Base-by-base conservation (phyloP, 2,329 filamentous ascomycete genomes). In the Ceratocystis albifundus region DNA sequence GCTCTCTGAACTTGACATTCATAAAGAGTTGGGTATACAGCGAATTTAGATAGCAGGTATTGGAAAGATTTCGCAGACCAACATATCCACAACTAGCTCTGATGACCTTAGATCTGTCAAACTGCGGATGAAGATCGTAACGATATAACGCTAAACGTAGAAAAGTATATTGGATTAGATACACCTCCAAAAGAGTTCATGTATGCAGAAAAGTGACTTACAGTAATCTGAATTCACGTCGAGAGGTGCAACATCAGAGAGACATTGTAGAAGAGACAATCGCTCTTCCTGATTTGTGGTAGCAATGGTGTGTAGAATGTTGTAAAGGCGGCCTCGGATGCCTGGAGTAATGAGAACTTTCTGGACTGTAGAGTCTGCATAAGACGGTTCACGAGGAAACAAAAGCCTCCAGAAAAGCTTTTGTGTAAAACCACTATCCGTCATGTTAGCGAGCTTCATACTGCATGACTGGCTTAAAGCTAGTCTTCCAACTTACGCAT, bases 1-100 rank as follows among this genome's bases (percentile, higher is more conserved):
- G 96, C 17, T 84, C 81, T 20, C 94, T 87, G 72, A 99, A 97
- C 5, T 85, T 82, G 17, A 89, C 77, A 73, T 99, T 97, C 90
- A 96, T 97, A 78, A 93, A 99, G 0, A 99, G 83, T 73, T 99
- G 94, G 0, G 91, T 93, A 68, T 97, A 82, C 0, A 99, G 79
- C 0, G 94, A 97, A 74, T 99, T 99, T 73, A 97, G 82, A 74
- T 99, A 99, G 76, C 94, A 99, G 0, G 95, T 97, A 73, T 96
- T 96, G 8, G 90, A 94, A 17, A 96, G 81, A 72, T 99, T 99
- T 66, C 83, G 83, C n/a, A 99, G 76, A 0, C 94, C 94, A n/a
- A 88, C 85, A 73, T 96, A 96, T 22, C 90, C 91, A 69, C 88
- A 88, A 0, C 83, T 76, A 1, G 89, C 85, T 69, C 90, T 85